Evolutionary conservation across 768 basidiomycete genomes (phyloP), one percentile per base, ranked within the genome.

Genomic region (Panellus pusillus): DNA sequence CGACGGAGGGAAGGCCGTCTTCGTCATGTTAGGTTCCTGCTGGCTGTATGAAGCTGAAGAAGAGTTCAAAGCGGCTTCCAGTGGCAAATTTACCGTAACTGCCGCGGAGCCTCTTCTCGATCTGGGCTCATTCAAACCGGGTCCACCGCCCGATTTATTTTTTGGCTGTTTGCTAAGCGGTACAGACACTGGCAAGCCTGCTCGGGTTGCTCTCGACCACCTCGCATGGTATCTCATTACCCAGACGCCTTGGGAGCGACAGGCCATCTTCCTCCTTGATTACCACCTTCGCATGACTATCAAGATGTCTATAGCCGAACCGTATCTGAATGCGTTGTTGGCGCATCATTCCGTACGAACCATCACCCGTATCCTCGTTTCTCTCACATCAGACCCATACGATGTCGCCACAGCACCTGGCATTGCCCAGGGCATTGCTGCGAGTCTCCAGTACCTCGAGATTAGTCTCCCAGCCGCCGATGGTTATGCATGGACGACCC

Each of bases 101-200:
- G 55, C 59, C 18, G 44, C 44, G 8, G 59, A 57, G 46, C 59
- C 59, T 31, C 59, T 61, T 17, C 47, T 61, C 37, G 59, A 61
- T 40, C 54, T 61, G 20, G 52, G 24, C 20, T 56, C 59, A 13
- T 61, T 42, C 19, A 47, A 43, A 31, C 44, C 47, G 7, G 44
- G 55, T 3, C 37, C 51, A 0, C 55, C 55, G 3, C 47, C 54
- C 12, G 59, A 57, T 7, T 2, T 47, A 1, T 61, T 61, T 39
- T 61, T 56, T 29, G 48, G 44, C 41, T 61, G 51, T 44, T 19
- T 61, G 48, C 52, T 51, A 9, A 47, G 44, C 48, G 42, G 39
- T 24, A 38, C 47, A 24, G 58, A 60, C 15, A 37, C 50, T n/a
- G 46, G 50, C 5, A 44, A 54, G 40, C 44, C 59, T 42, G 59